phyloP scores from a whole-genome alignment of 2,329 filamentous ascomycete genomes.

The Mollisiaceae sp. region DNA sequence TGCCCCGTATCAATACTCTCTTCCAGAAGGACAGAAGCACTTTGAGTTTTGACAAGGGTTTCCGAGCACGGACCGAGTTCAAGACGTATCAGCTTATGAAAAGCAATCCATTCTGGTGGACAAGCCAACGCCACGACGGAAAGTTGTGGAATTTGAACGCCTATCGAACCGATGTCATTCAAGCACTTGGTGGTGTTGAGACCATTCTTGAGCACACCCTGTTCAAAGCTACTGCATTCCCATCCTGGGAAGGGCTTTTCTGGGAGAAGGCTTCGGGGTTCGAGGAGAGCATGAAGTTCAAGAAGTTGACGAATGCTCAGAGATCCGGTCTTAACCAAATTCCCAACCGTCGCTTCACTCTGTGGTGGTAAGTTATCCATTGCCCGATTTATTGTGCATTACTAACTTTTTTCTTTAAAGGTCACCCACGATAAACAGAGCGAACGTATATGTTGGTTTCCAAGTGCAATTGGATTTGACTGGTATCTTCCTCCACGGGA shows the following conservation, averaged over 20 bases:
- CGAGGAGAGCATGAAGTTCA: conserved; percentile 82
- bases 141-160: conserved; percentile 97
- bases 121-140: conserved; percentile 93
- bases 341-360: conserved; percentile 95
- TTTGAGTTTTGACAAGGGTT: conserved; percentile 97
- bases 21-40: conserved; percentile 99
- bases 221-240: conserved; percentile 96
- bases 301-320: conserved; percentile 97
- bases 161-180: conserved; percentile 95
- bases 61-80: conserved; percentile 93
- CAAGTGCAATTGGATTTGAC: conserved; percentile 97
- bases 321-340: conserved; percentile 97
- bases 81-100: conserved; percentile 99
- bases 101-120: conserved; percentile 99
- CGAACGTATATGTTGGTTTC: conserved; percentile 99
- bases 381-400: background rate
- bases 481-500: conserved; percentile 98
- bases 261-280: conserved; percentile 71
- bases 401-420: background rate
- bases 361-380: conserved; percentile 83
- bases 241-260: conserved; percentile 95
- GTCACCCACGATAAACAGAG: conserved; percentile 81
- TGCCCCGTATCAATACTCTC: conserved; percentile 96
- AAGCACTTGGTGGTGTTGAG: conserved; percentile 87
- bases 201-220: conserved; percentile 96